phyloP scores from a whole-genome alignment of 2,329 filamentous ascomycete genomes.

The Diaporthe amygdali region DNA sequence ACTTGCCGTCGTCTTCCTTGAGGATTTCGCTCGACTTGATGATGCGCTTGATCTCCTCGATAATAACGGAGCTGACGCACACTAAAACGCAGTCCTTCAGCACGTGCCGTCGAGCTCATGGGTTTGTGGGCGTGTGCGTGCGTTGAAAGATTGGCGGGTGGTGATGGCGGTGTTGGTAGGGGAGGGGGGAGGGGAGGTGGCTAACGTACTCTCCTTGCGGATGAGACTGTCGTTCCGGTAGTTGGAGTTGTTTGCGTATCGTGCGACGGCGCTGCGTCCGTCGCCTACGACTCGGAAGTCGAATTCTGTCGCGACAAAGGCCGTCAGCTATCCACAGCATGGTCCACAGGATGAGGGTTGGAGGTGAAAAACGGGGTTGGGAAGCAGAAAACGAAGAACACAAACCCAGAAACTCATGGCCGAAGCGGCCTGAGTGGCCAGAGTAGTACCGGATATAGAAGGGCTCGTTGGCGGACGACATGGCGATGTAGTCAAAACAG shows the following conservation, averaged over 20 bases:
- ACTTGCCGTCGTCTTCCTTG: constrained; percentile 98
- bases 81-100: constrained; percentile 58
- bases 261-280: constrained; percentile 88
- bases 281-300: constrained; percentile 93
- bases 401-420: constrained; percentile 94
- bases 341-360: neutral
- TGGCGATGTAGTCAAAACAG: constrained; percentile 39
- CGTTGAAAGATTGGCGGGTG: neutral
- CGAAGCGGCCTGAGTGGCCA: constrained; percentile 95
- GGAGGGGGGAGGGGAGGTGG: constrained; percentile 27
- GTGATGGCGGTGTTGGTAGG: neutral
- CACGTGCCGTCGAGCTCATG: neutral
- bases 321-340: constrained; percentile 24
- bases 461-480: constrained; percentile 74
- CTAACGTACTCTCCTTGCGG: constrained; percentile 98
- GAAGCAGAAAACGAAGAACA: constrained; percentile 12
- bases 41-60: constrained; percentile 95
- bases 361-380: neutral
- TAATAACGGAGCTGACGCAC: constrained; percentile 90
- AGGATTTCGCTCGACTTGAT: constrained; percentile 97
- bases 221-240: constrained; percentile 99
- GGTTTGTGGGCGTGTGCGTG: neutral
- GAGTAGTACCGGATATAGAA: constrained; percentile 99
- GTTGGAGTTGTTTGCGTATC: constrained; percentile 99
- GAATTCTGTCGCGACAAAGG: constrained; percentile 70